phyloP scores from a whole-genome alignment of 768 basidiomycete species.

The Rhodotorula toruloides region DNA sequence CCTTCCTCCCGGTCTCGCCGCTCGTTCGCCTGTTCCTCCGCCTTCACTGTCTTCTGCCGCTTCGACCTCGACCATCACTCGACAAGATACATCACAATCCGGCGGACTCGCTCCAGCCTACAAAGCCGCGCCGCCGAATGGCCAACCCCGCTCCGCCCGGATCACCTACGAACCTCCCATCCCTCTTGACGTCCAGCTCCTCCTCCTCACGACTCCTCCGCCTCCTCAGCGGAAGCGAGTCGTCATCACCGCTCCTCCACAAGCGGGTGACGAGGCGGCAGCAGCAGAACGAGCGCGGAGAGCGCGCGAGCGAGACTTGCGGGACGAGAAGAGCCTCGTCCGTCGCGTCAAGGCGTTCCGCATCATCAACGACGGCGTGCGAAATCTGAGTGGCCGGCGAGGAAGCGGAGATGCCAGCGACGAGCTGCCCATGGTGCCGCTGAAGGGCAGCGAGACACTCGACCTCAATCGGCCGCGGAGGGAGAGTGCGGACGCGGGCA shows the following conservation, averaged over 20 bases:
- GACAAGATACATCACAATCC: not conserved
- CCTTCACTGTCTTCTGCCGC: not conserved
- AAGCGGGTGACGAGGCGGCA: not conserved
- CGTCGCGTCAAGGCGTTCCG: not conserved
- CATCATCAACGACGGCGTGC: not conserved
- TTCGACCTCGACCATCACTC: not conserved
- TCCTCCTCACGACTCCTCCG: constrained; percentile 26
- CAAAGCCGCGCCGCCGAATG: not conserved
- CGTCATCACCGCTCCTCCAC: not conserved
- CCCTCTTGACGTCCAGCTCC: constrained; percentile 21
- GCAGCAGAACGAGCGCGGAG: not conserved
- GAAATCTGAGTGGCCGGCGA: not conserved
- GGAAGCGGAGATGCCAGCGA: no score
- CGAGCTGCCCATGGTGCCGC: not conserved
- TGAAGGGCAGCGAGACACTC: not conserved
- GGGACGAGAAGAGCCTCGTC: not conserved
- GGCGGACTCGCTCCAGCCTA: not conserved
- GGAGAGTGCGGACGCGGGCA: not conserved
- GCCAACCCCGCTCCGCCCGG: constrained; percentile 1
- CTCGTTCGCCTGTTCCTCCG: constrained; percentile 2
- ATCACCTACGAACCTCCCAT: constrained; percentile 20
- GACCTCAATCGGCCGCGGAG: not conserved
- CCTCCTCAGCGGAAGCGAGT: not conserved
- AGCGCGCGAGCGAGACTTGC: not conserved
- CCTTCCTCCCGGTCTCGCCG: constrained; percentile 14